Conservation (phyloP, 352 stramenopile species). For the Aphanomyces stellatus region DNA sequence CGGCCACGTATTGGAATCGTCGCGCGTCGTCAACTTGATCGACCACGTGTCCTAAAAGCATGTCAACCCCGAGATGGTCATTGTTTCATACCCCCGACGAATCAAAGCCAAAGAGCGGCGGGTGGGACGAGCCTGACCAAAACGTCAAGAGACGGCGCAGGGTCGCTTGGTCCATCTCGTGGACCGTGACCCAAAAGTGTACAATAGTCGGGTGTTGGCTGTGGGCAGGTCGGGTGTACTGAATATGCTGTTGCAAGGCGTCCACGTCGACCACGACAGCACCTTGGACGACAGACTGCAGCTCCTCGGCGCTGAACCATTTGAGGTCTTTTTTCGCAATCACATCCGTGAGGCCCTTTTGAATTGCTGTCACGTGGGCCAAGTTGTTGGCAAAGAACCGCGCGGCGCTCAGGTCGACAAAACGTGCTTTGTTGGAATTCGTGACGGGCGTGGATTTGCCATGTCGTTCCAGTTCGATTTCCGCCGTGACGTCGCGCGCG, state of each 20-base stretch:
- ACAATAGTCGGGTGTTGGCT: constrained; percentile 22
- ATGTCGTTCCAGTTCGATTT: constrained; percentile 44
- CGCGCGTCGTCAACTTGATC: not conserved
- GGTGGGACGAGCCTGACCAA: constrained; percentile 58
- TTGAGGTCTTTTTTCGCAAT: constrained; percentile 42
- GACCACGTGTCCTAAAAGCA: not conserved
- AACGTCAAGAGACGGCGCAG: constrained; percentile 60
- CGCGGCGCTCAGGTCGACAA: constrained; percentile 47
- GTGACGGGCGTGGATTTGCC: constrained; percentile 35
- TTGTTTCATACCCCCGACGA: constrained; percentile 24
- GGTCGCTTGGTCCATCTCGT: constrained; percentile 43
- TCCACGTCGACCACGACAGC: constrained; percentile 45
- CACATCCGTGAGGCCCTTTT: constrained; percentile 40
- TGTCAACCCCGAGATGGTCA: too few relatives aligned
- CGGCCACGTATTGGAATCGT: constrained; percentile 6
- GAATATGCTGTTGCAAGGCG: constrained; percentile 39
- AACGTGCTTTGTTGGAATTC: constrained; percentile 59
- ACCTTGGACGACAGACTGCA: constrained; percentile 39
- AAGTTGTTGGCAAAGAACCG: constrained; percentile 36
- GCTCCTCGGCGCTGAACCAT: constrained; percentile 47
- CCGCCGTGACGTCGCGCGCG: constrained; percentile 22
- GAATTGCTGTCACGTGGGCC: not conserved
- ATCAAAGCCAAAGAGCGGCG: constrained; percentile 67
- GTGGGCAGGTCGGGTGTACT: constrained; percentile 42
- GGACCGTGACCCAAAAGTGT: constrained; percentile 57